A percentile compares a stretch with the other conserved stretches of the same genome.
Evolutionary conservation across 2,329 filamentous ascomycete genomes (phyloP).

Genomic region (Pseudopyricularia cyperi): DNA sequence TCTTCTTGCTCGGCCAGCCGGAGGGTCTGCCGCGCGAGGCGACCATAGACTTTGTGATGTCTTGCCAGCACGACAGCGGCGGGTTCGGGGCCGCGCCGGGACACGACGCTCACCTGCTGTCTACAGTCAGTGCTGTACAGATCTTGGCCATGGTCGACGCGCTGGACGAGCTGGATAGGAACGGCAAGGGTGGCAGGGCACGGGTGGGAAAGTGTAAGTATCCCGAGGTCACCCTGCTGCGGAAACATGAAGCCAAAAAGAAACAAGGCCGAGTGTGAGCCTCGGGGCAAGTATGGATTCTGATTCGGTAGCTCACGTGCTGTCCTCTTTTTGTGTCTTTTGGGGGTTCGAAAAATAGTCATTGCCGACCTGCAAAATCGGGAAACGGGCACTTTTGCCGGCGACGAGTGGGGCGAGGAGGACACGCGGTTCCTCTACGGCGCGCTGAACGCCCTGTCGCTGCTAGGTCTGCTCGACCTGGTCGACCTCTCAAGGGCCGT

Average conservation of each 20-base stretch:
- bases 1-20: conserved; percentile 72
- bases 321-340: conserved; percentile 2
- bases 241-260: not conserved
- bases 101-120: conserved; percentile 92
- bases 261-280: not conserved
- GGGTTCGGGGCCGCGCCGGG: conserved; percentile 90
- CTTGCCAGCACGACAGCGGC: conserved; percentile 78
- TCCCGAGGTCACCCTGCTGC: not conserved
- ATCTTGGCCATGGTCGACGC: conserved; percentile 80
- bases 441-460: conserved; percentile 77
- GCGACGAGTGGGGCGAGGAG: conserved; percentile 92
- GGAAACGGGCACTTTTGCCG: conserved; percentile 75
- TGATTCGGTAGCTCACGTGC: not conserved
- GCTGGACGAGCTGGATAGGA: conserved; percentile 65
- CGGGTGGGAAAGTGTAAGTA: conserved; percentile 69
- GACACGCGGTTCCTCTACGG: conserved; percentile 92
- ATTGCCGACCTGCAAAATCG: conserved; percentile 73
- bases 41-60: conserved; percentile 85
- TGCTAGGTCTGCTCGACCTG: conserved; percentile 59
- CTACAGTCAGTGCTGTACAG: conserved; percentile 90
- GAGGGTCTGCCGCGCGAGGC: conserved; percentile 69
- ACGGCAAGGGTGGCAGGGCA: conserved; percentile 49
- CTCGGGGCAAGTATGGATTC: not conserved
- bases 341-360: conserved; percentile 30
- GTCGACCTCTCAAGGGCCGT: conserved; percentile 74